A percentile compares a stretch with the other conserved stretches of the same genome.
Conservation (phyloP, 768 basidiomycete genomes). For the Pleurotus pulmonarius region DNA sequence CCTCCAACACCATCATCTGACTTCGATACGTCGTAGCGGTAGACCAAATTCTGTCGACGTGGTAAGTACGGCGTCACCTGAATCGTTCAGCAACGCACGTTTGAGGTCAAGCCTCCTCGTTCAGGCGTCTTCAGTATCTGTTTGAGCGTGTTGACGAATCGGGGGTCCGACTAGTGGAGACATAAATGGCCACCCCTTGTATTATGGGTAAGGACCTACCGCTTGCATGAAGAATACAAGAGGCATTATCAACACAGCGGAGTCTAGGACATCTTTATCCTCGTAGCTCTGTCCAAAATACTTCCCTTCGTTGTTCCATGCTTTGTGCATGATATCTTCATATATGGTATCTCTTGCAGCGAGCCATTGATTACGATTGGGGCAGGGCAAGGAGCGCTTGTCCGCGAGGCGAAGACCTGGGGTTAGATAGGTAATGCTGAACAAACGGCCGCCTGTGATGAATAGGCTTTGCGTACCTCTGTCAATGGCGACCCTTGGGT, state of each 20-base stretch:
- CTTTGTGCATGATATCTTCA: constrained; percentile 89
- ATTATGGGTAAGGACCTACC: constrained; percentile 31
- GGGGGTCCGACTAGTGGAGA: constrained; percentile 66
- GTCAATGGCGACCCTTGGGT: constrained; percentile 85
- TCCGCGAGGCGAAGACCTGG: constrained; percentile 85
- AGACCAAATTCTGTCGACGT: constrained; percentile 70
- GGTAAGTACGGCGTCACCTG: not conserved
- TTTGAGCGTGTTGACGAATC: constrained; percentile 84
- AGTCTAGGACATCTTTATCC: constrained; percentile 76
- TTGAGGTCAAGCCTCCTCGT: constrained; percentile 87
- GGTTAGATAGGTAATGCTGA: not conserved
- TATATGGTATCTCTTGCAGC: constrained; percentile 78
- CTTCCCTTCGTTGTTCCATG: constrained; percentile 70
- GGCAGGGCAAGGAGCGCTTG: constrained; percentile 90
- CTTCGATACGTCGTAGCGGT: constrained; percentile 83
- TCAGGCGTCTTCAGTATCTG: constrained; percentile 84
- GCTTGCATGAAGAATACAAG: constrained; percentile 88
- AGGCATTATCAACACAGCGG: constrained; percentile 89
- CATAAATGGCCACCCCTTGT: not conserved
- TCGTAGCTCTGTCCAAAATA: constrained; percentile 92
- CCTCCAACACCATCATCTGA: constrained; percentile 94
- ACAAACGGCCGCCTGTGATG: not conserved
- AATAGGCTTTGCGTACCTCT: constrained; percentile 46
- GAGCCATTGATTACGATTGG: constrained; percentile 67
- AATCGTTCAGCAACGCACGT: constrained; percentile 39